Evolutionary conservation across 345 rosid genomes (phyloP).

Genomic region (Brassica juncea): DNA sequence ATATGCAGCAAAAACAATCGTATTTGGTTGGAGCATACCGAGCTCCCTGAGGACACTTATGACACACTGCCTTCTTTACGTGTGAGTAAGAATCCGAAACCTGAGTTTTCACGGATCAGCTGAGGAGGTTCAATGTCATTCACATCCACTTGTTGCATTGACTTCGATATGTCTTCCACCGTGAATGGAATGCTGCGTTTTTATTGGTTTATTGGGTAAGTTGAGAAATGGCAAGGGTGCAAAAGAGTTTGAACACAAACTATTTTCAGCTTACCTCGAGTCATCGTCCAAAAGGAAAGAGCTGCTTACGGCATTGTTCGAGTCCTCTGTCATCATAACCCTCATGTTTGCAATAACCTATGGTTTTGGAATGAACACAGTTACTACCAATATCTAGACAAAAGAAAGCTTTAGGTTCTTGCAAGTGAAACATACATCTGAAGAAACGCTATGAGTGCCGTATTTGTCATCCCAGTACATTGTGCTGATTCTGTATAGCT

Average conservation of each 20-base stretch:
- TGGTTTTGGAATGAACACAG: constrained; percentile 16
- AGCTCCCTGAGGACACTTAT: constrained; percentile 3
- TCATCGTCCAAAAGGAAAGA: constrained; percentile 96
- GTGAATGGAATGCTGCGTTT: constrained; percentile 92
- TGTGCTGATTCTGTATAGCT: constrained; percentile 92
- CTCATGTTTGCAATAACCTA: constrained; percentile 96
- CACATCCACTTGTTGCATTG: constrained; percentile 86
- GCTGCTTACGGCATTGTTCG: constrained; percentile 91
- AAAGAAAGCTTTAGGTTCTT: neutral
- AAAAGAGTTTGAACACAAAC: neutral
- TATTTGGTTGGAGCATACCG: constrained; percentile 9
- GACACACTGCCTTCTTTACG: constrained; percentile 53
- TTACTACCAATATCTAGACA: constrained; percentile 5
- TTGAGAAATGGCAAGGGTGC: neutral
- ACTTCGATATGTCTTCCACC: constrained; percentile 96
- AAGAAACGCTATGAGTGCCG: constrained; percentile 93
- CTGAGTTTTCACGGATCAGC: constrained; percentile 83
- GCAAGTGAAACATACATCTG: constrained; percentile 68
- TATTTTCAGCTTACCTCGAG: constrained; percentile 64
- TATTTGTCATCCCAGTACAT: constrained; percentile 99
- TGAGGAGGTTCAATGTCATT: constrained; percentile 87
- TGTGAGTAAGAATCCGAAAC: constrained; percentile 87
- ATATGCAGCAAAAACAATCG: constrained; percentile 26
- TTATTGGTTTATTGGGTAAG: constrained; percentile 17
- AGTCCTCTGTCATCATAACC: constrained; percentile 95